Evolutionary conservation across 495 filamentous ascomycete species (phyloP).

Genomic region (Aspergillus baeticus): DNA sequence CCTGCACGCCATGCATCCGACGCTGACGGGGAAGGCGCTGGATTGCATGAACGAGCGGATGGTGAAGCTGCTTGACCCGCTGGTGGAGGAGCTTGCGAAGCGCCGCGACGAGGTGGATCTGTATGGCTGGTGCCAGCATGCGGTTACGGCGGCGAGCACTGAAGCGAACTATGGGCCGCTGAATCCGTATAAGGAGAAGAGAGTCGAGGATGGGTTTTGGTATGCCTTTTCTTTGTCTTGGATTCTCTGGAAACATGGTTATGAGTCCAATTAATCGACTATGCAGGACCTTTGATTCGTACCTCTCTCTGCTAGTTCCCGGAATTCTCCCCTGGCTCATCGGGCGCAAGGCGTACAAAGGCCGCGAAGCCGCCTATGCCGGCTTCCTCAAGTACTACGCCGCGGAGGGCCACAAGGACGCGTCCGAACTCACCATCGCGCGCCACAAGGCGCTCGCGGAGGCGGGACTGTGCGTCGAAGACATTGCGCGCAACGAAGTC

Average conservation of each 20-base stretch:
- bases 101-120: slow-evolving; percentile 17
- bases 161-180: slow-evolving; percentile 46
- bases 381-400: slow-evolving; percentile 45
- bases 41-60: slow-evolving; percentile 32
- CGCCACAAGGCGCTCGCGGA: slow-evolving; percentile 32
- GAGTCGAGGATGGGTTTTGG: slow-evolving; percentile 44
- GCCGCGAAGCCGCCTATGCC: slow-evolving; percentile 30
- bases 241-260: no score
- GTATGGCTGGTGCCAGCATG: slow-evolving; percentile 39
- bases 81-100: slow-evolving; percentile 20
- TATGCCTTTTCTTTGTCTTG: slow-evolving; percentile 19
- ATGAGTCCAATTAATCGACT: no score
- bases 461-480: slow-evolving; percentile 32
- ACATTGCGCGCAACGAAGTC: slow-evolving; percentile 44
- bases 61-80: slow-evolving; percentile 14
- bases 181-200: slow-evolving; percentile 47
- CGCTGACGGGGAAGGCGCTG: slow-evolving; percentile 24
- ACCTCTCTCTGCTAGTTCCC: slow-evolving; percentile 33
- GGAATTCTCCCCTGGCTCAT: slow-evolving; percentile 37
- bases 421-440: slow-evolving; percentile 29
- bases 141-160: slow-evolving; percentile 49
- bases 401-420: slow-evolving; percentile 27
- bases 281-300: slow-evolving; percentile 43
- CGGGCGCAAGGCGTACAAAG: slow-evolving; percentile 39
- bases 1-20: slow-evolving; percentile 25